Conservation (phyloP, 176 grass and related monocot species). For the Carex myosuroides region DNA sequence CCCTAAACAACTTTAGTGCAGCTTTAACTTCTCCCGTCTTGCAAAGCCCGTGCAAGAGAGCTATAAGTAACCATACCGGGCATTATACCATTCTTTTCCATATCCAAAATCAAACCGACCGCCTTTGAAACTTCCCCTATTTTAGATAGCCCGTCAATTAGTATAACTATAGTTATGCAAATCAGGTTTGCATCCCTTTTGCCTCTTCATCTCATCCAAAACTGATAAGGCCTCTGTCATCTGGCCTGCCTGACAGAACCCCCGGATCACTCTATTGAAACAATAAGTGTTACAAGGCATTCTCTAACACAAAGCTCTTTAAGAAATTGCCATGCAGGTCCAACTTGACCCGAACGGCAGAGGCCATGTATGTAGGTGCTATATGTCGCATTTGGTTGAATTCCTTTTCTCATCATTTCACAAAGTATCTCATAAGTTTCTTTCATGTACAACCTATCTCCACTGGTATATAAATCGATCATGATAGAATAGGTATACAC, state of each 20-base stretch:
- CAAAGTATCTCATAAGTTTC: conserved; percentile 47
- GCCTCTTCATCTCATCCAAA: conserved; percentile 41
- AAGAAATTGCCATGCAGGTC: conserved; percentile 48
- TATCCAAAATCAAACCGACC: conserved; percentile 35
- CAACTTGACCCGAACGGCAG: conserved; percentile 29
- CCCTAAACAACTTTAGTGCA: conserved; percentile 29
- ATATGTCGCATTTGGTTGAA: conserved; percentile 49
- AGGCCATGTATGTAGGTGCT: conserved; percentile 56
- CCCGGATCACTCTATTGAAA: conserved; percentile 62
- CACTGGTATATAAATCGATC: conserved; percentile 48
- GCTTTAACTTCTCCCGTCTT: conserved; percentile 34
- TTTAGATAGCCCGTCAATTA: conserved; percentile 55
- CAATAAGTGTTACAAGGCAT: conserved; percentile 39
- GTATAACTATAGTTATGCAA: conserved; percentile 45
- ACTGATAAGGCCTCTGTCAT: conserved; percentile 32
- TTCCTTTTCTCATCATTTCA: conserved; percentile 42
- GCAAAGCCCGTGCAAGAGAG: conserved; percentile 59
- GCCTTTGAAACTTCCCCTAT: conserved; percentile 34
- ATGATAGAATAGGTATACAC: conserved; percentile 55
- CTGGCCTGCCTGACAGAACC: conserved; percentile 46
- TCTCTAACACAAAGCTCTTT: conserved; percentile 25
- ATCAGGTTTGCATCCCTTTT: conserved; percentile 31
- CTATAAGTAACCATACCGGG: conserved; percentile 46
- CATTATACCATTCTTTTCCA: conserved; percentile 44
- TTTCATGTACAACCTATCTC: conserved; percentile 35